A percentile compares a stretch with the other conserved stretches of the same genome.
phyloP scores from a whole-genome alignment of 2,329 filamentous ascomycete species.

The Colletotrichum trifolii region DNA sequence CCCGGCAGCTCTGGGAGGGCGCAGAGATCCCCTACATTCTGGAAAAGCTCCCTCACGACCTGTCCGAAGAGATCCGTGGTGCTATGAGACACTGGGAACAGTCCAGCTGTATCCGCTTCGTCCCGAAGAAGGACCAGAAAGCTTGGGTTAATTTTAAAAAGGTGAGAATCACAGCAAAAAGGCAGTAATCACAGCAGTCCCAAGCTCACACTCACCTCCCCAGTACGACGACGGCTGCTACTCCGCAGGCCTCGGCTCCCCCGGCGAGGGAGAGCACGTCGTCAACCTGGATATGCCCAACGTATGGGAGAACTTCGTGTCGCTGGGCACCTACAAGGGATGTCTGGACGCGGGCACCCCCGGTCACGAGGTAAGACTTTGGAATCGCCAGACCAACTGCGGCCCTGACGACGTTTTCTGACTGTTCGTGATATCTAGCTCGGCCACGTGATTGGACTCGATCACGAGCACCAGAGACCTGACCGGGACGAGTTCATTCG shows the following conservation, averaged over 20 bases:
- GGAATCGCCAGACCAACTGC: too few relatives aligned
- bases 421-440: neutral
- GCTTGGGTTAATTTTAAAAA: slow-evolving; percentile 19
- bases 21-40: slow-evolving; percentile 11
- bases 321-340: too few relatives aligned
- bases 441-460: slow-evolving; percentile 18
- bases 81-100: slow-evolving; percentile 21
- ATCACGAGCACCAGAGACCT: slow-evolving; percentile 17
- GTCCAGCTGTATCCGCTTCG: slow-evolving; percentile 16
- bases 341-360: neutral
- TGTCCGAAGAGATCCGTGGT: slow-evolving; percentile 9
- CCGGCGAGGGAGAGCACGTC: too few relatives aligned
- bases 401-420: too few relatives aligned
- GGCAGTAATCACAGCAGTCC: too few relatives aligned
- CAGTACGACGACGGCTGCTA: slow-evolving; percentile 5
- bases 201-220: neutral
- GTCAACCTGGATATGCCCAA: too few relatives aligned
- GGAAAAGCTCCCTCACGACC: slow-evolving; percentile 9
- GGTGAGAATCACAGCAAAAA: neutral
- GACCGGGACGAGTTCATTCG: slow-evolving; percentile 12
- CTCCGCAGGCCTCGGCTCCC: neutral
- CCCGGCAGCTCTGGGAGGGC: neutral
- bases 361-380: neutral
- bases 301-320: too few relatives aligned
- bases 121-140: neutral